These are phyloP conservation scores for Mycena vulgaris DNA, from an alignment of 768 basidiomycete species.

Conservation along the genomic window DNA sequence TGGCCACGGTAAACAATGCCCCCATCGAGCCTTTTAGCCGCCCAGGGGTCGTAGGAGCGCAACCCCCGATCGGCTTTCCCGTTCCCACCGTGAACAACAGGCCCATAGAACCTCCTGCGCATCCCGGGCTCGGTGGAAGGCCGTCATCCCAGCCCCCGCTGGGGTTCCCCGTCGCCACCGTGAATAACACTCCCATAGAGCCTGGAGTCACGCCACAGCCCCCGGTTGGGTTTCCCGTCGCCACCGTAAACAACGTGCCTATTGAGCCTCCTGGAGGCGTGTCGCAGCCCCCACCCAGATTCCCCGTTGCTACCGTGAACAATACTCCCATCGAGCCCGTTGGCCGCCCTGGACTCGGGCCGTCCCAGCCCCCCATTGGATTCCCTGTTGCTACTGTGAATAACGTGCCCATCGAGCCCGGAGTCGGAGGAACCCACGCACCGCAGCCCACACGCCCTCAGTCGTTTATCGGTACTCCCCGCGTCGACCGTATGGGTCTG, in stretches of 20 bases:
- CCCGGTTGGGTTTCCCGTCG: background rate
- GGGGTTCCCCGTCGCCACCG: background rate
- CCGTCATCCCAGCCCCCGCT: background rate
- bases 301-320: background rate
- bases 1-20: background rate
- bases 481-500: background rate
- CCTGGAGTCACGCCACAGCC: background rate
- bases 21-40: background rate
- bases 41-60: too few species aligned
- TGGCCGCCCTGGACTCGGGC: background rate
- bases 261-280: background rate
- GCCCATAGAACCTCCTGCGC: too few species aligned
- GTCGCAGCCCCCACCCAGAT: background rate
- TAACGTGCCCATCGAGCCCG: background rate
- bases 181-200: background rate
- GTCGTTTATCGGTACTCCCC: background rate
- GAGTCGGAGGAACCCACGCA: background rate
- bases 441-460: slow-evolving; percentile 21
- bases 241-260: background rate
- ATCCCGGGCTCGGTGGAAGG: too few species aligned
- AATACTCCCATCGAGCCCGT: background rate
- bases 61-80: too few species aligned
- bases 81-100: too few species aligned
- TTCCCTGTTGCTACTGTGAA: background rate
- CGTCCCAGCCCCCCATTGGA: background rate